Evolutionary conservation across 306 rosid genomes (phyloP).

Genomic region (Dryas drummondii): DNA sequence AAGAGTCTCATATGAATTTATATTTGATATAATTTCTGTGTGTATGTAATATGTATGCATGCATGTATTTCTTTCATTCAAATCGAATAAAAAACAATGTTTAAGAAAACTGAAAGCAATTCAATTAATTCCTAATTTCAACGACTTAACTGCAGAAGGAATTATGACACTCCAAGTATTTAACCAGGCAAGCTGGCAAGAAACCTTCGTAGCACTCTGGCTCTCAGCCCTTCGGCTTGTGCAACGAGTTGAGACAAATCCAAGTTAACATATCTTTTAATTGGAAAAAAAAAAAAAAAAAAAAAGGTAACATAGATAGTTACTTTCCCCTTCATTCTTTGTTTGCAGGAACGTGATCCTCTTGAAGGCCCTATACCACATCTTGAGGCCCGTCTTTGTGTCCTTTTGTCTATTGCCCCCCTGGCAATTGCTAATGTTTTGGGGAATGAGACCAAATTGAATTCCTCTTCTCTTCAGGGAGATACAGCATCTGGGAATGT

Average conservation of each 20-base stretch:
- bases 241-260: constrained; percentile 72
- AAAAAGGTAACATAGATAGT: constrained; percentile 9
- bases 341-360: constrained; percentile 77
- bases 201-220: constrained; percentile 79
- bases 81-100: not conserved
- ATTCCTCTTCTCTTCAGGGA: constrained; percentile 30
- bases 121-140: constrained; percentile 28
- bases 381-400: constrained; percentile 68
- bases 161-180: constrained; percentile 57
- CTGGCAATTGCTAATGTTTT: constrained; percentile 59
- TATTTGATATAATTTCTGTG: constrained; percentile 14
- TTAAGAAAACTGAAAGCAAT: constrained; percentile 21
- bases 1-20: constrained; percentile 23
- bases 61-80: not conserved
- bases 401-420: constrained; percentile 69
- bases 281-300: constrained; percentile 4
- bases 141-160: constrained; percentile 57
- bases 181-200: constrained; percentile 87
- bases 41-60: not conserved
- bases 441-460: constrained; percentile 40
- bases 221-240: constrained; percentile 89
- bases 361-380: constrained; percentile 79
- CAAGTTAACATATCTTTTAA: constrained; percentile 29
- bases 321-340: constrained; percentile 18
- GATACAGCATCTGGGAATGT: constrained; percentile 16